Percentiles rank a stretch among this genome's conserved stretches.
Evolutionary conservation across 2,329 filamentous ascomycete genomes (phyloP).

Genomic region (Fusarium sp.): DNA sequence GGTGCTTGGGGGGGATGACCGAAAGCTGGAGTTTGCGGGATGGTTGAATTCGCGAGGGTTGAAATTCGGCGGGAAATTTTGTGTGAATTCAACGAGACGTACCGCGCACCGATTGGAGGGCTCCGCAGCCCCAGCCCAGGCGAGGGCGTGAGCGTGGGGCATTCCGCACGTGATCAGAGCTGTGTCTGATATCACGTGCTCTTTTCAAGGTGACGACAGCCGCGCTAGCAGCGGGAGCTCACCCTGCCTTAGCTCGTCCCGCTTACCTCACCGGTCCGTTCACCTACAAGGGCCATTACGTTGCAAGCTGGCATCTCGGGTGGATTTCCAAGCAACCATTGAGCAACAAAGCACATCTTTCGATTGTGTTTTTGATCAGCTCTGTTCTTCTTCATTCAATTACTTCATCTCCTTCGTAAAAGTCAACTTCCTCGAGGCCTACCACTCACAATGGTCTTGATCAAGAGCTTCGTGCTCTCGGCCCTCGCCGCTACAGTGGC

Average conservation of each 20-base stretch:
- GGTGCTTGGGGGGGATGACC: constrained; percentile 47
- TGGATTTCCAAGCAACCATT: constrained; percentile 41
- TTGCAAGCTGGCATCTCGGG: constrained; percentile 47
- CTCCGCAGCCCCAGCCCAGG: constrained; percentile 50
- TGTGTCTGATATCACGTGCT: not conserved
- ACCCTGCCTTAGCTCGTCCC: constrained; percentile 30
- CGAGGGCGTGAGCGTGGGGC: constrained; percentile 18
- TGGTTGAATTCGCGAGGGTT: constrained; percentile 48
- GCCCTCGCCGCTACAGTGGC: constrained; percentile 66
- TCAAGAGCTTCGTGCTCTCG: constrained; percentile 70
- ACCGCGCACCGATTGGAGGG: constrained; percentile 49
- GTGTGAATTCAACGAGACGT: constrained; percentile 50
- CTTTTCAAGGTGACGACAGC: constrained; percentile 7
- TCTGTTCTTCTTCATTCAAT: not conserved
- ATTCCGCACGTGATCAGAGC: constrained; percentile 30
- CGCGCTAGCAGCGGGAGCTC: constrained; percentile 27
- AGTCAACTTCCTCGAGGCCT: constrained; percentile 9
- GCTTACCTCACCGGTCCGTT: constrained; percentile 27
- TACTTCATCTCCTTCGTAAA: not conserved
- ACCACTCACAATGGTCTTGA: constrained; percentile 60
- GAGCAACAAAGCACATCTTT: constrained; percentile 19
- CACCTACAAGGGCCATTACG: constrained; percentile 29
- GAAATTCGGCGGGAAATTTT: constrained; percentile 52
- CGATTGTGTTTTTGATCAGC: constrained; percentile 16
- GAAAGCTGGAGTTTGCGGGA: constrained; percentile 45